A percentile compares a stretch with the other conserved stretches of the same genome.
Evolutionary conservation across 176 grass and related monocot genomes (phyloP).

Genomic region (Zea luxurians): DNA sequence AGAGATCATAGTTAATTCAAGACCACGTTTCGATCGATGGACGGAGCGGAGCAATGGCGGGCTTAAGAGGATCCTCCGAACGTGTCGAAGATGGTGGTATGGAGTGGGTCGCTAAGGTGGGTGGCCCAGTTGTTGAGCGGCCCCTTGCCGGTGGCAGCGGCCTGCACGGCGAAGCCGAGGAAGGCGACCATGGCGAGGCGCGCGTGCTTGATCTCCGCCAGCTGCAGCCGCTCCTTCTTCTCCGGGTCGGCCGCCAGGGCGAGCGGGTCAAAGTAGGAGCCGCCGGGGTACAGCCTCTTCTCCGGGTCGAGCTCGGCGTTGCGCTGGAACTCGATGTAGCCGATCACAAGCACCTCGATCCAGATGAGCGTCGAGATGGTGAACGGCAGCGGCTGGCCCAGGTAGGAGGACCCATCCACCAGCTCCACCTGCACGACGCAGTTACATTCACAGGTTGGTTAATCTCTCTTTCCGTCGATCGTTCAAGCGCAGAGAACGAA

Average conservation of each 20-base stretch:
- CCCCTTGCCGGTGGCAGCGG: constrained; percentile 93
- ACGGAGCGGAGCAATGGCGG: neutral
- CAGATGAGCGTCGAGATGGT: constrained; percentile 83
- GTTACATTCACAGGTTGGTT: no score
- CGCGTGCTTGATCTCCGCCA: constrained; percentile 99
- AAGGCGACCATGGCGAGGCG: constrained; percentile 96
- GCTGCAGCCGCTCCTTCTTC: constrained; percentile 81
- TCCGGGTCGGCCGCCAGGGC: constrained; percentile 83
- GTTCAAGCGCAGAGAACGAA: no score
- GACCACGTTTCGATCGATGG: neutral
- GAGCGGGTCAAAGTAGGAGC: constrained; percentile 86
- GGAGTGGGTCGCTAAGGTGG: constrained; percentile 96
- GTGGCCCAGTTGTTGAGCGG: constrained; percentile 99
- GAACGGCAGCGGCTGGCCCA: constrained; percentile 93
- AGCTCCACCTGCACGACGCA: constrained; percentile 65
- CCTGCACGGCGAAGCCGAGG: constrained; percentile 95
- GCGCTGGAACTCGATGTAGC: constrained; percentile 99
- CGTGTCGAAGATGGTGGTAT: constrained; percentile 99
- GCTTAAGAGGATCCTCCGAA: constrained; percentile 50
- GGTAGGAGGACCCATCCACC: constrained; percentile 85
- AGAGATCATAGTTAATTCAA: constrained; percentile 21
- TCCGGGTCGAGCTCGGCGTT: constrained; percentile 97
- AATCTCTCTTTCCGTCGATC: no score
- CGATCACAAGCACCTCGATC: constrained; percentile 97
- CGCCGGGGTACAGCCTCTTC: constrained; percentile 87